Base-by-base conservation (phyloP, 805 yeast genomes). In the Lipomyces chichibuensis region DNA sequence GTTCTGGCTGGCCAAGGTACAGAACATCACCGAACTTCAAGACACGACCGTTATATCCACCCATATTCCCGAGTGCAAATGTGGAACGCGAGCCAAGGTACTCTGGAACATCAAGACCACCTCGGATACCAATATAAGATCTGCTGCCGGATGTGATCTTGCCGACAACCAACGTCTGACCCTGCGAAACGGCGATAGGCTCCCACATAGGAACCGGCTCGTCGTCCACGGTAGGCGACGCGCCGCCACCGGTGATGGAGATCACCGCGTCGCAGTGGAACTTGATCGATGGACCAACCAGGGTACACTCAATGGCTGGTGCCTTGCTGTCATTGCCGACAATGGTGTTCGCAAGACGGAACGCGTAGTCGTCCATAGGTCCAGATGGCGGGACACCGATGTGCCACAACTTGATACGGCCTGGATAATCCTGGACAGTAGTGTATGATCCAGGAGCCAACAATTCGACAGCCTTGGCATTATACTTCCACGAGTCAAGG, bases 331-430 rank as follows among this genome's bases (percentile, higher is more conserved):
- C 85, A 79, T 94, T 95, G 67, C 98, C 98, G 57, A 94, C 98
- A 74, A 91, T 87, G 76, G 90, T 82, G 81, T 94, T 94, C 25
- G 97, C 97, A 69, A 91, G 77, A 74, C 97, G 84, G 82, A 93
- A 93, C 3, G 98, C 88, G 74, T 88, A 93, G 68, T 88, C 85
- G 79, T 94, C 99, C 98, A 94, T 95, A 67, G 98, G 97, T 57
- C 99, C 99, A 53, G 97, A 91, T 7, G 98, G 98, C 32, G 99
- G 99, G 64, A 94, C 98, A 77, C 99, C 99, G 73, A 90, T 85
- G 75, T 90, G 87, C 96, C 96, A 90, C 67, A 84, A 77, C n/a
- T 92, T 89, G 63, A 83, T 82, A 81, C 99, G 88, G 62, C 96
- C 97, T 20, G 97, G 96, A 78, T 88, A 95, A 79, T 95, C 99